Percentiles rank a stretch among this genome's conserved stretches.
These are phyloP conservation scores for Parmelia sp. DNA, from an alignment of 495 filamentous ascomycete genomes.

Conservation along the genomic window DNA sequence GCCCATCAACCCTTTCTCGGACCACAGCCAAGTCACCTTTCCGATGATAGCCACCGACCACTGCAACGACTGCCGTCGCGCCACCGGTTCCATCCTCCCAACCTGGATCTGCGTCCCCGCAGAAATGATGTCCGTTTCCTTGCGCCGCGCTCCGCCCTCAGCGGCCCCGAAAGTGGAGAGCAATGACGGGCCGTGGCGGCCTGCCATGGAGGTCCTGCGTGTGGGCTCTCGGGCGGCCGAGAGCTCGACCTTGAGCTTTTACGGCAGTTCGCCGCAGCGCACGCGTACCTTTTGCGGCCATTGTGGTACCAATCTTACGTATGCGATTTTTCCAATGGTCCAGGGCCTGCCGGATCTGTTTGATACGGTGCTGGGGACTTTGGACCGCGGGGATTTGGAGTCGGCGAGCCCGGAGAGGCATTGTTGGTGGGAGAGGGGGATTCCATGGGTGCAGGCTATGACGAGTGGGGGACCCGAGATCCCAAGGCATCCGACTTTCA, in stretches of 20 bases:
- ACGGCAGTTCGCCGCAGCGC: slow-evolving; percentile 10
- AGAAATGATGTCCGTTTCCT: slow-evolving; percentile 13
- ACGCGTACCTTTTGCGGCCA: slow-evolving; percentile 25
- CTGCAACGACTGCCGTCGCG: slow-evolving; percentile 32
- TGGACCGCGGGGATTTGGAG: slow-evolving; percentile 21
- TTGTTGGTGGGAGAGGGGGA: background rate
- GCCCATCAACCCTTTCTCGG: too few species aligned
- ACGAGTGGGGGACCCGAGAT: background rate
- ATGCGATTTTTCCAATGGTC: slow-evolving; percentile 12
- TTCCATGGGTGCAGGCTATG: background rate
- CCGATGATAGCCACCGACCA: slow-evolving; percentile 24
- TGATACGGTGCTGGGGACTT: slow-evolving; percentile 23
- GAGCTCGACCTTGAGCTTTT: background rate
- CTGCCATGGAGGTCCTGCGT: background rate
- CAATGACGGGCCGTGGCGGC: background rate
- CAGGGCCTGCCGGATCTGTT: slow-evolving; percentile 15
- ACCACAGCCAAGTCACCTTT: background rate
- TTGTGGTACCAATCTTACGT: slow-evolving; percentile 26
- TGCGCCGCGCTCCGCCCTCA: background rate
- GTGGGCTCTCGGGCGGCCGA: background rate
- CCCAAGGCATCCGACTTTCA: too few species aligned
- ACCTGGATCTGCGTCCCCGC: slow-evolving; percentile 13
- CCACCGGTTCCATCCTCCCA: slow-evolving; percentile 23
- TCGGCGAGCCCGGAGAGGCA: background rate
- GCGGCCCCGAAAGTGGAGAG: background rate